A percentile compares a stretch with the other conserved stretches of the same genome.
Conservation (phyloP, 768 basidiomycete genomes). For the Cyclocybe cylindracea region DNA sequence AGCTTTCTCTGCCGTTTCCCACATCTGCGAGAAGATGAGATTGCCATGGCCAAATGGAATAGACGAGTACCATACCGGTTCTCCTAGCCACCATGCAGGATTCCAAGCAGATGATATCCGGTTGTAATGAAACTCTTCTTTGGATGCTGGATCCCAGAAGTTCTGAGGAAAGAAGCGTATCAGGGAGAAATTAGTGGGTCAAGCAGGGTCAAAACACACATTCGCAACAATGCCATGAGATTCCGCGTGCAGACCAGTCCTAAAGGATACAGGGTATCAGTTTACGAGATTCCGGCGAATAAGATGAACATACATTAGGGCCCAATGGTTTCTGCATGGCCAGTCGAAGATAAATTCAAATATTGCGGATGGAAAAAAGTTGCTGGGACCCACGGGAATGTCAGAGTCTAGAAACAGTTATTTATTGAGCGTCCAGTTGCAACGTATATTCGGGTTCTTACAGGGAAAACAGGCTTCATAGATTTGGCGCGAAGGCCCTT, state of each 20-base stretch:
- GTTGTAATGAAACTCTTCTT: conserved; percentile 74
- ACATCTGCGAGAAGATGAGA: conserved; percentile 57
- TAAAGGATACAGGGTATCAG: conserved; percentile 24
- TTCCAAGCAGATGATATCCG: conserved; percentile 61
- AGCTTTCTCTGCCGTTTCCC: conserved; percentile 82
- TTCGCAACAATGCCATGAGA: conserved; percentile 92
- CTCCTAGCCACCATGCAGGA: conserved; percentile 84
- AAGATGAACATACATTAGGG: conserved; percentile 60
- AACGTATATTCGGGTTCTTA: conserved; percentile 23
- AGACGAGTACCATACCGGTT: conserved; percentile 56
- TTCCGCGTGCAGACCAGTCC: conserved; percentile 89
- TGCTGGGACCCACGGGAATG: conserved; percentile 73
- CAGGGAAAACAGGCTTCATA: conserved; percentile 87
- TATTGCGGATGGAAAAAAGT: background rate
- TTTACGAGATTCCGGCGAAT: background rate
- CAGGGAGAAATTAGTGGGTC: background rate
- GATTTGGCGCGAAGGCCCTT: conserved; percentile 86
- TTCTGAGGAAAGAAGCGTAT: conserved; percentile 45
- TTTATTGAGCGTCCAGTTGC: conserved; percentile 6
- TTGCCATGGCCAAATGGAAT: background rate
- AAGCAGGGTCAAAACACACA: conserved; percentile 37
- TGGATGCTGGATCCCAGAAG: conserved; percentile 77
- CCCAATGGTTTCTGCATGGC: conserved; percentile 79
- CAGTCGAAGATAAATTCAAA: conserved; percentile 3
- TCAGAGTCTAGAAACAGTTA: conserved; percentile 63